Evolutionary conservation across 2,329 filamentous ascomycete species (phyloP).

Genomic region (Fusarium tjaetaba): DNA sequence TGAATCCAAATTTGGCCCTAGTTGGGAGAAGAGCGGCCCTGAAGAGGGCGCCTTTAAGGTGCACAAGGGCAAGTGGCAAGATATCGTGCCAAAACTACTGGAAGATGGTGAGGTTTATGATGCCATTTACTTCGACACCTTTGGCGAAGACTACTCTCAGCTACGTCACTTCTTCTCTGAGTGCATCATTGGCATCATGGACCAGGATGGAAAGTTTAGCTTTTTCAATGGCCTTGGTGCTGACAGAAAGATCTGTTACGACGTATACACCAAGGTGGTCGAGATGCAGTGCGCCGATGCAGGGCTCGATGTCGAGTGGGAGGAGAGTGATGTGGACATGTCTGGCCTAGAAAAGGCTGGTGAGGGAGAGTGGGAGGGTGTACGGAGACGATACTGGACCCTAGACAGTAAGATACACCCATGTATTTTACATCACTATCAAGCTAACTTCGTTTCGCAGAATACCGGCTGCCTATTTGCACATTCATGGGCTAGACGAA

Average conservation of each 20-base stretch:
- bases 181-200: constrained; percentile 81
- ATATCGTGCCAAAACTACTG: constrained; percentile 75
- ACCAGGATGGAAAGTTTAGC: constrained; percentile 78
- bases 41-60: constrained; percentile 77
- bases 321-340: constrained; percentile 78
- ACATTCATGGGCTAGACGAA: constrained; percentile 71
- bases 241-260: constrained; percentile 91
- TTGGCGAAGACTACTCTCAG: constrained; percentile 91
- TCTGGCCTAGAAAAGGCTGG: constrained; percentile 70
- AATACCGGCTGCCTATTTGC: constrained; percentile 79
- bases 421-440: background rate
- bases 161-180: constrained; percentile 90
- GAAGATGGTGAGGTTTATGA: constrained; percentile 78
- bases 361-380: constrained; percentile 85
- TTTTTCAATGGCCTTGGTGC: constrained; percentile 94
- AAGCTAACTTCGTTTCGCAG: constrained; percentile 51
- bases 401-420: constrained; percentile 68
- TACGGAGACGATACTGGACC: constrained; percentile 90
- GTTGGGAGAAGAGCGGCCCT: constrained; percentile 65
- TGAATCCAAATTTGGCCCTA: constrained; percentile 61
- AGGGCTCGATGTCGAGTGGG: constrained; percentile 90
- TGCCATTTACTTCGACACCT: constrained; percentile 97
- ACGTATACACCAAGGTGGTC: constrained; percentile 92
- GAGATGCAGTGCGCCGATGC: constrained; percentile 92
- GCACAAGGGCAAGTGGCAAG: constrained; percentile 79